Evolutionary conservation across 371 early-diverging fungal genomes (phyloP).

Genomic region (Mycotypha africana): DNA sequence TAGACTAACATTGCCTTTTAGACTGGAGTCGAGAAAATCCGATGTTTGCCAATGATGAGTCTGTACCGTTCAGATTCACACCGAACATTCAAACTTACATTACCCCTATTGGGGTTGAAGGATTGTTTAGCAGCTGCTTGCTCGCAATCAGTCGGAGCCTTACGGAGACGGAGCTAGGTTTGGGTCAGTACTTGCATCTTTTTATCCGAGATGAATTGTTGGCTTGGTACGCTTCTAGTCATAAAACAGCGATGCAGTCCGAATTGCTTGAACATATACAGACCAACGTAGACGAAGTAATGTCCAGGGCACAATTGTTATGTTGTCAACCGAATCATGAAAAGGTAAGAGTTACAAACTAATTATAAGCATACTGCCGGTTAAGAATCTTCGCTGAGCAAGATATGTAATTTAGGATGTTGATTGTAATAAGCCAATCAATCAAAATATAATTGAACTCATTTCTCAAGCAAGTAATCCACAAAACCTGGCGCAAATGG

Average conservation of each 20-base stretch:
- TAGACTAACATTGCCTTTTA: constrained; percentile 7
- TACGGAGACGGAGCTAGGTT: constrained; percentile 74
- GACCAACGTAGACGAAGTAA: constrained; percentile 65
- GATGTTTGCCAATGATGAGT: constrained; percentile 52
- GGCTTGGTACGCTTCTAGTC: constrained; percentile 59
- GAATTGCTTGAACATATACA: constrained; percentile 60
- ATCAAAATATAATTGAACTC: constrained; percentile 80
- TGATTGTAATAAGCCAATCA: constrained; percentile 52
- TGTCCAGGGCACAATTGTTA: constrained; percentile 64
- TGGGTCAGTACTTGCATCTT: constrained; percentile 78
- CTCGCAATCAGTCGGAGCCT: constrained; percentile 77
- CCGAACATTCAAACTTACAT: constrained; percentile 95
- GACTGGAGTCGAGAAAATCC: constrained; percentile 29
- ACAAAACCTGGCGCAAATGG: constrained; percentile 90
- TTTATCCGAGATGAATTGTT: constrained; percentile 92
- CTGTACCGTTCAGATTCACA: constrained; percentile 96
- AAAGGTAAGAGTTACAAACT: constrained; percentile 14
- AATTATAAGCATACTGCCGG: neutral
- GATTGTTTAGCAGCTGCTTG: constrained; percentile 75
- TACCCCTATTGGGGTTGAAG: constrained; percentile 89
- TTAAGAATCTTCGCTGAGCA: constrained; percentile 1
- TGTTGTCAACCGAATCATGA: constrained; percentile 74
- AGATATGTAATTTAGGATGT: constrained; percentile 28
- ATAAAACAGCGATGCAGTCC: constrained; percentile 49
- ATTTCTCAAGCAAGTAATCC: constrained; percentile 90